Conservation (phyloP, 805 yeast species). For the Kockiozyma suomiensis region DNA sequence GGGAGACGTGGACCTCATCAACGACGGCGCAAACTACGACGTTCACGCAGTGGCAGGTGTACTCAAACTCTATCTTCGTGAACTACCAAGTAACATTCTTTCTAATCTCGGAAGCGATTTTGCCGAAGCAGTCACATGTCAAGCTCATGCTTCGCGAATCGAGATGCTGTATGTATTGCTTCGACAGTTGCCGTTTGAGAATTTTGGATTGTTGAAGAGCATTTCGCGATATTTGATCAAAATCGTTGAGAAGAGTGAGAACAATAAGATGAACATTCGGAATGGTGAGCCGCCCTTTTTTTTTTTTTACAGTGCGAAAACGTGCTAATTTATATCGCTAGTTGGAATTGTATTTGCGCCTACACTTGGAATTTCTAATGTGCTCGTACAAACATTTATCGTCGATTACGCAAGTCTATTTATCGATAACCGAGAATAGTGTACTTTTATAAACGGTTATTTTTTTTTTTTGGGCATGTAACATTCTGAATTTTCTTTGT, state of each 20-base stretch:
- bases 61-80: constrained; percentile 78
- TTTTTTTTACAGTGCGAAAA: background rate
- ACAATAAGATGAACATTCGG: constrained; percentile 81
- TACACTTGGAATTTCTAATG: constrained; percentile 68
- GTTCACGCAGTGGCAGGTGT: constrained; percentile 87
- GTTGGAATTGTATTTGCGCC: constrained; percentile 81
- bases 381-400: constrained; percentile 60
- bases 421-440: constrained; percentile 43
- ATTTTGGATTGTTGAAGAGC: constrained; percentile 61
- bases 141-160: constrained; percentile 37
- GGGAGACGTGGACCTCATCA: constrained; percentile 66
- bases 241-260: constrained; percentile 60
- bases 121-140: constrained; percentile 43
- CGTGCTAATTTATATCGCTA: background rate
- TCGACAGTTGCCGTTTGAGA: constrained; percentile 52
- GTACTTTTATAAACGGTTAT: background rate
- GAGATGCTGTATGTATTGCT: constrained; percentile 43
- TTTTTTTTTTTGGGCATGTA: background rate
- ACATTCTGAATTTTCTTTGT: background rate
- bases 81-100: constrained; percentile 68
- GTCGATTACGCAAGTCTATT: constrained; percentile 66
- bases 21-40: constrained; percentile 48
- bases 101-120: constrained; percentile 54
- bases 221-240: constrained; percentile 68
- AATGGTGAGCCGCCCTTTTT: constrained; percentile 45